Percentiles rank a stretch among this genome's conserved stretches.
These are phyloP conservation scores for Neurospora cerealis DNA, from an alignment of 495 filamentous ascomycete species.

Conservation along the genomic window DNA sequence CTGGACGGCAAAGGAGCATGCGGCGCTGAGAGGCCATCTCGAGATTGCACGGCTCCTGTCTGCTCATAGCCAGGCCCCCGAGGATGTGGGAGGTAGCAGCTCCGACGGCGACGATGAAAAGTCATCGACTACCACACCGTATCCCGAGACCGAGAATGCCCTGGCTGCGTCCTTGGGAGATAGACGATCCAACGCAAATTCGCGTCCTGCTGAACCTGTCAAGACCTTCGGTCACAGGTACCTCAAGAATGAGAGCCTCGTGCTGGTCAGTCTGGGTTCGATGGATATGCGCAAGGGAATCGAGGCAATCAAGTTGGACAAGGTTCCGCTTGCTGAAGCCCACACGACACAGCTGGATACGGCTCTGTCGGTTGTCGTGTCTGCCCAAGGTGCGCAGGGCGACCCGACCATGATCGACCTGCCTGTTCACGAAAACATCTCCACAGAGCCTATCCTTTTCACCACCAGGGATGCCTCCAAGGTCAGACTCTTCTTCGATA, in stretches of 20 bases:
- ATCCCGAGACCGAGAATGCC: slow-evolving; percentile 24
- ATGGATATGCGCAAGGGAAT: slow-evolving; percentile 83
- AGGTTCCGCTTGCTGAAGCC: slow-evolving; percentile 73
- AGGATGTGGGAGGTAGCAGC: slow-evolving; percentile 12
- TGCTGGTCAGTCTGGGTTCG: slow-evolving; percentile 84
- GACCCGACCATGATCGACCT: slow-evolving; percentile 84
- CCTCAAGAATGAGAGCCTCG: slow-evolving; percentile 76
- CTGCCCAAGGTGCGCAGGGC: slow-evolving; percentile 77
- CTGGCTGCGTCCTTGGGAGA: slow-evolving; percentile 39
- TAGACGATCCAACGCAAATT: slow-evolving; percentile 30
- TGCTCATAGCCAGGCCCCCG: slow-evolving; percentile 14
- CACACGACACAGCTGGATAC: slow-evolving; percentile 92
- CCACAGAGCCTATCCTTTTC: slow-evolving; percentile 86
- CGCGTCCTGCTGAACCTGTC: slow-evolving; percentile 55
- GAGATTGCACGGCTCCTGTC: slow-evolving; percentile 61
- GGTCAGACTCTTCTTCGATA: slow-evolving; percentile 87
- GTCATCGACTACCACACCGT: slow-evolving; percentile 28
- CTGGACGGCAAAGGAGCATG: slow-evolving; percentile 93
- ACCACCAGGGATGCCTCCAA: slow-evolving; percentile 64
- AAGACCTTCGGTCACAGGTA: slow-evolving; percentile 96
- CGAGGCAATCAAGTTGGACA: slow-evolving; percentile 78
- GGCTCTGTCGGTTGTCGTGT: slow-evolving; percentile 82
- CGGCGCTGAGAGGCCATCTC: slow-evolving; percentile 77
- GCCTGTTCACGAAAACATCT: slow-evolving; percentile 86
- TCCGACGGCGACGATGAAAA: slow-evolving; percentile 26